phyloP scores from a whole-genome alignment of 768 basidiomycete genomes.

The Grammothele lineata region DNA sequence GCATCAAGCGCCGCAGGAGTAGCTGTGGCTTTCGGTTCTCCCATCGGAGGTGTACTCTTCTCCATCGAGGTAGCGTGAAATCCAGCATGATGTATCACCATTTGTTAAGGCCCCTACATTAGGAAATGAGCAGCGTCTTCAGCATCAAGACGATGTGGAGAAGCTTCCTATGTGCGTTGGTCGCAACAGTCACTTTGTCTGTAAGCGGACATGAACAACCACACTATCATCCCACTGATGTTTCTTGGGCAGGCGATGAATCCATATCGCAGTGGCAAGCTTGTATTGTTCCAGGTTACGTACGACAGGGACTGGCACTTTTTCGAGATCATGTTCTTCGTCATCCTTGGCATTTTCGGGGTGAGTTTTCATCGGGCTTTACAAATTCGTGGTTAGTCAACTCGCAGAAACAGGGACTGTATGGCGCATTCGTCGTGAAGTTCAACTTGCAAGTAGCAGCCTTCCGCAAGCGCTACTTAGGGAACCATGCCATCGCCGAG shows the following conservation, averaged over 20 bases:
- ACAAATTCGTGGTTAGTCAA: no score
- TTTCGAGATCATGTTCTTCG: conserved; percentile 96
- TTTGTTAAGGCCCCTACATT: no score
- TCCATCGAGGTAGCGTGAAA: conserved; percentile 97
- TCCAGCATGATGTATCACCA: no score
- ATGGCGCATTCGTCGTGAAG: conserved; percentile 95
- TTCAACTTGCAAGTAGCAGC: conserved; percentile 95
- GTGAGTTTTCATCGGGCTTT: conserved; percentile 39
- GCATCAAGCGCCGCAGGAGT: conserved; percentile 98
- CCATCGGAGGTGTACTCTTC: conserved; percentile 96
- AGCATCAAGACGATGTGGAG: conserved; percentile 99
- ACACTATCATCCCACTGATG: no score
- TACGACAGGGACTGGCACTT: conserved; percentile 99
- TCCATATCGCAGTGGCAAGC: conserved; percentile 95
- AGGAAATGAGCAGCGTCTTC: conserved; percentile 99
- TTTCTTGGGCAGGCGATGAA: conserved; percentile 55
- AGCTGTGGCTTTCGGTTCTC: conserved; percentile 96
- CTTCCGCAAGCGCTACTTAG: conserved; percentile 88
- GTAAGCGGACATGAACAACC: conserved; percentile 43
- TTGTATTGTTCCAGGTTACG: conserved; percentile 96
- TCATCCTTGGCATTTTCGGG: conserved; percentile 93
- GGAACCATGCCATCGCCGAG: conserved; percentile 80
- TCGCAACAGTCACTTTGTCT: conserved; percentile 93
- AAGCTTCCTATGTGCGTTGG: conserved; percentile 94
- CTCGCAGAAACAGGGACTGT: conserved; percentile 65